Percentiles rank a stretch among this genome's conserved stretches.
Conservation (phyloP, 345 rosid genomes). For the Dipteronia dyeriana region DNA sequence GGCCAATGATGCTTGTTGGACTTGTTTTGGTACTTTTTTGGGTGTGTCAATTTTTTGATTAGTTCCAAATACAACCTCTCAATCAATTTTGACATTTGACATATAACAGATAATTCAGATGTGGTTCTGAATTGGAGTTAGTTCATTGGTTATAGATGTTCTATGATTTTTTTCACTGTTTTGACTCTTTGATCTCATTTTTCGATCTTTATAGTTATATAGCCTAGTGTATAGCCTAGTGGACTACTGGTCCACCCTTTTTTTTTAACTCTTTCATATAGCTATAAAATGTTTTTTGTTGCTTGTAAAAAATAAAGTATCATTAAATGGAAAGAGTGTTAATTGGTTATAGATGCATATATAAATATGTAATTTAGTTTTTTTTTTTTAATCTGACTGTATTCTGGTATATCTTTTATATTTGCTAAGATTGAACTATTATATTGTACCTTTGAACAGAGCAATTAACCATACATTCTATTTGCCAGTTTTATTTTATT, state of each 20-base stretch:
- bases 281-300: neutral
- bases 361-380: neutral
- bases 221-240: neutral
- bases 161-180: too few species aligned
- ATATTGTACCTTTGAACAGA: neutral
- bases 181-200: too few species aligned
- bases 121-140: too few species aligned
- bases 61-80: too few species aligned
- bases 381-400: neutral
- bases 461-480: neutral
- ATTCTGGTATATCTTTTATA: neutral
- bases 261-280: neutral
- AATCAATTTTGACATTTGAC: too few species aligned
- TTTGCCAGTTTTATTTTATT: neutral
- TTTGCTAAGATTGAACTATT: neutral
- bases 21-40: neutral
- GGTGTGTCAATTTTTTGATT: neutral
- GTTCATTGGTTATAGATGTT: too few species aligned
- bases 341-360: neutral
- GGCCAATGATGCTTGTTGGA: constrained; percentile 1
- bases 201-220: neutral
- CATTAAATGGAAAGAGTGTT: neutral
- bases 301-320: neutral
- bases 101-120: too few species aligned
- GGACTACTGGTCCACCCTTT: neutral